A percentile compares a stretch with the other conserved stretches of the same genome.
Conservation (phyloP, 2,329 filamentous ascomycete genomes). For the Pseudopithomyces chartarum region DNA sequence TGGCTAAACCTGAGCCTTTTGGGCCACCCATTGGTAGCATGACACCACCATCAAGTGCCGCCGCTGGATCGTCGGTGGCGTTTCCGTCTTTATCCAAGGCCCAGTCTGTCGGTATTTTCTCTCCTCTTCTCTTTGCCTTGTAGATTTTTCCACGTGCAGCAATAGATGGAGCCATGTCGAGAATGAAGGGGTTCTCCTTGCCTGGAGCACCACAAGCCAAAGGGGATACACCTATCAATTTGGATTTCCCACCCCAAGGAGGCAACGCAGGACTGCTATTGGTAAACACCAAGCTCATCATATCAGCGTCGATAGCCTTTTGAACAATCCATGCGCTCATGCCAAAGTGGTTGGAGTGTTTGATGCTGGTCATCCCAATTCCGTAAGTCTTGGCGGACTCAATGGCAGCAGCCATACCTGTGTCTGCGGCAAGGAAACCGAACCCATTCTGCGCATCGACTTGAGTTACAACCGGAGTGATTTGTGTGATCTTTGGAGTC, state of each 20-base stretch:
- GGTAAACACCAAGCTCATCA: conserved; percentile 66
- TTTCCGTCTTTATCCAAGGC: conserved; percentile 73
- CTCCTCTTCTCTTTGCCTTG: conserved; percentile 69
- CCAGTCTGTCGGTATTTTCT: conserved; percentile 75
- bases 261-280: conserved; percentile 72
- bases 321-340: conserved; percentile 84
- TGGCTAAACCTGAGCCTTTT: conserved; percentile 75
- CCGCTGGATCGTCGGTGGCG: conserved; percentile 72
- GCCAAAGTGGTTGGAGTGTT: conserved; percentile 81
- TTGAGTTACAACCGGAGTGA: conserved; percentile 73
- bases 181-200: conserved; percentile 65
- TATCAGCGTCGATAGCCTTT: conserved; percentile 71
- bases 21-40: conserved; percentile 88
- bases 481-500: conserved; percentile 61
- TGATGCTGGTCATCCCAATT: conserved; percentile 77
- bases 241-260: conserved; percentile 69
- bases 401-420: conserved; percentile 70
- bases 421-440: conserved; percentile 72
- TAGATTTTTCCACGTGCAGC: conserved; percentile 75
- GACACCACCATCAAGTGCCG: conserved; percentile 66
- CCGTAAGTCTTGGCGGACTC: conserved; percentile 67
- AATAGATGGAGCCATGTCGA: conserved; percentile 76
- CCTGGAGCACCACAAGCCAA: conserved; percentile 77
- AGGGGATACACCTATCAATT: conserved; percentile 74
- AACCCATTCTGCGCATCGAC: conserved; percentile 74